Base-by-base conservation (phyloP, 345 rosid species). In the Brassica nigra region DNA sequence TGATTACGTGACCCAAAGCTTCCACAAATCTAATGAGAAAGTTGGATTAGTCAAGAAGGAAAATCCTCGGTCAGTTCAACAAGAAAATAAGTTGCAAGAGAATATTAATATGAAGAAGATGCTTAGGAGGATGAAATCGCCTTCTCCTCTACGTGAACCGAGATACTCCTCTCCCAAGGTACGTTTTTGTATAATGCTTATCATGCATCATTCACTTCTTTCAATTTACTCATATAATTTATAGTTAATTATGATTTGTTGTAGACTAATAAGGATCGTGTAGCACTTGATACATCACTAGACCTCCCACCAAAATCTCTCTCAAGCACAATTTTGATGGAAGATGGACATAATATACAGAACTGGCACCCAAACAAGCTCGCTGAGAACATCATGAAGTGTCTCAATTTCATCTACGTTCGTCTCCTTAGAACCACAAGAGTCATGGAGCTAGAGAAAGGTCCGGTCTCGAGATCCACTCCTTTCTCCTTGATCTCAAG, bases 391-490 rank as follows among this genome's bases (percentile, higher is more conserved):
- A 91, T 91, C 66, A 86, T 95, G 89, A 91, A 86, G 82, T 95
- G 99, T 78, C 84, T 95, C 70, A 91, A 87, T 82, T 90, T 92
- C 85, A 86, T 59, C 64, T 91, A 85, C 67, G 83, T 91, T 8
- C 89, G 97, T 77, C 87, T 92, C 7, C 90, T 95, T 15, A 88
- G 97, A 81, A 90, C 95, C 73, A 89, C 97, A 63, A 88, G 95
- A 82, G 92, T 91, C 59, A 86, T 86, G 84, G 97, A 95, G 34
- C 73, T 95, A 23, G 99, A 95, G 74, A 92, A 89, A 73, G 92
- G 95, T 1, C 87, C 90, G 0, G 61, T 91, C 71, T 92, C 91
- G 23, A 87, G 95, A 84, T 82, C 92, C 31, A 73, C 81, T 83
- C 82, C 84, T 70, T 78, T 87, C 59, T 83, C 94, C 74, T 55